phyloP scores from a whole-genome alignment of 768 basidiomycete genomes.

The Rhodosporidiobolus odoratus region DNA sequence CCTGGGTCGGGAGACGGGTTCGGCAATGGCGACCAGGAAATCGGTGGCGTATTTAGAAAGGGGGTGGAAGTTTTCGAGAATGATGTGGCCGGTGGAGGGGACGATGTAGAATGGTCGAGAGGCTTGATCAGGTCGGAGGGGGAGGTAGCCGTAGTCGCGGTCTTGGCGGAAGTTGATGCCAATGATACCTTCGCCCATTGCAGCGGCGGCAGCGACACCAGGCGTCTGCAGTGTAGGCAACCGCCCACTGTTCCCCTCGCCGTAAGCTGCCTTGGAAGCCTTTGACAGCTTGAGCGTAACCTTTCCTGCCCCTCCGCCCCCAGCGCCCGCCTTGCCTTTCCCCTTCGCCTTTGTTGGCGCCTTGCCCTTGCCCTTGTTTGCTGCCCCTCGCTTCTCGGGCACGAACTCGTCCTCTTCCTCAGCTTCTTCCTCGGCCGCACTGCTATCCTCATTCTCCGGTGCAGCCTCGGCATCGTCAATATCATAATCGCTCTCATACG shows the following conservation, averaged over 20 bases:
- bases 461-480: slow-evolving; percentile 12
- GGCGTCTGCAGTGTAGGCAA: slow-evolving; percentile 6
- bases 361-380: slow-evolving; percentile 7
- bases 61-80: slow-evolving; percentile 94
- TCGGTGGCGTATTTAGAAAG: slow-evolving; percentile 98
- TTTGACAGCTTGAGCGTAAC: slow-evolving; percentile 10
- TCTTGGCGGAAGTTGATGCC: slow-evolving; percentile 21
- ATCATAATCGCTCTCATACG: slow-evolving; percentile 22
- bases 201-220: neutral
- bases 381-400: slow-evolving; percentile 1
- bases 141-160: slow-evolving; percentile 72
- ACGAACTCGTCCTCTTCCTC: slow-evolving; percentile 22
- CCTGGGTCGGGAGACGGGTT: slow-evolving; percentile 96
- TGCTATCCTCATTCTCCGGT: neutral
- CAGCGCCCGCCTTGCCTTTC: slow-evolving; percentile 10
- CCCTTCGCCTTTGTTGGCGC: neutral
- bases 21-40: slow-evolving; percentile 93
- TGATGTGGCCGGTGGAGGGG: slow-evolving; percentile 72
- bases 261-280: neutral
- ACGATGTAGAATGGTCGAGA: slow-evolving; percentile 95
- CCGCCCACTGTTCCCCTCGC: neutral
- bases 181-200: slow-evolving; percentile 12
- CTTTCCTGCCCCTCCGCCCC: slow-evolving; percentile 6
- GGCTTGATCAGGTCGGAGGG: slow-evolving; percentile 82
- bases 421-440: neutral